Evolutionary conservation across 1,284 basidiomycete genomes (phyloP).

Genomic region (Apiotrichum porosum): DNA sequence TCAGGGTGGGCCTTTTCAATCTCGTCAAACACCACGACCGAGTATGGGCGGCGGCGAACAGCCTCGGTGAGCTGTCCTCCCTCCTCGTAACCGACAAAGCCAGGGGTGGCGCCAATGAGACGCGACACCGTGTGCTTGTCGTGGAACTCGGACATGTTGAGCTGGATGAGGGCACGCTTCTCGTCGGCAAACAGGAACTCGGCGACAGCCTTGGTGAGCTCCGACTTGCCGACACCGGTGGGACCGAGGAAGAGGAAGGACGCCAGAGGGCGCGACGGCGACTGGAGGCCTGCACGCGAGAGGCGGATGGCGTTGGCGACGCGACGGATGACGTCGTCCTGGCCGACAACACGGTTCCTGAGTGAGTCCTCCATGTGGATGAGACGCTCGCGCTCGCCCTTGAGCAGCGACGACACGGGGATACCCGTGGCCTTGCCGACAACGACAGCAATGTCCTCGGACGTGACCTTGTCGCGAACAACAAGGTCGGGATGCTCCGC

Average conservation of each 20-base stretch:
- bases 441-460: constrained; percentile 80
- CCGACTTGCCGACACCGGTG: constrained; percentile 71
- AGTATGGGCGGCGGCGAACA: constrained; percentile 64
- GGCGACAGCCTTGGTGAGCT: constrained; percentile 80
- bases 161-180: constrained; percentile 73
- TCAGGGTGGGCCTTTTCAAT: constrained; percentile 88
- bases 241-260: constrained; percentile 86
- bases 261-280: constrained; percentile 78
- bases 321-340: constrained; percentile 73
- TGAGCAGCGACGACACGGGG: constrained; percentile 79
- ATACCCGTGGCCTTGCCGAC: constrained; percentile 88
- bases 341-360: constrained; percentile 72
- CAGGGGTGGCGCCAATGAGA: constrained; percentile 83
- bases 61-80: constrained; percentile 76
- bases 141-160: constrained; percentile 91
- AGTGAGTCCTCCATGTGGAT: constrained; percentile 88
- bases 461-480: constrained; percentile 80
- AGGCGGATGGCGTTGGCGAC: constrained; percentile 85
- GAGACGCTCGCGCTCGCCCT: constrained; percentile 83
- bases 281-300: constrained; percentile 81
- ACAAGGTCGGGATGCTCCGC: constrained; percentile 55
- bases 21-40: constrained; percentile 59
- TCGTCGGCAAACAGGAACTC: constrained; percentile 84
- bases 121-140: constrained; percentile 86
- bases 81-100: constrained; percentile 91